Evolutionary conservation across 352 stramenopile species (phyloP), one percentile per base, ranked within the genome.

Genomic region (Thalassiosira livingstoniorum): DNA sequence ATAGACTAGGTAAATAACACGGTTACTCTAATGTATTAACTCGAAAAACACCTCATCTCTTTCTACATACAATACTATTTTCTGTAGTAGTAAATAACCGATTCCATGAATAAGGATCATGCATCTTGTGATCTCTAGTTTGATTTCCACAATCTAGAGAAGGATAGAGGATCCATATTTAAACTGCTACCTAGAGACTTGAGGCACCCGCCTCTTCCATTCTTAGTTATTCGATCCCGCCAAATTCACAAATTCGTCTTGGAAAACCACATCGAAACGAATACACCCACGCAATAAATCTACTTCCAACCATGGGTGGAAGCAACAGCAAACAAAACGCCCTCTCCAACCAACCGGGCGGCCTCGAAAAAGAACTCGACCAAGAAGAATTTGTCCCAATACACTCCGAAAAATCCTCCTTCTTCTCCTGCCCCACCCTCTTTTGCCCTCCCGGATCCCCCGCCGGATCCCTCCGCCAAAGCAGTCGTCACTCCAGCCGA

Each of bases 241-340:
- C 42, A 18, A 51, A 7, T 51, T 51, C 42, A 51, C 42, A 18
- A 18, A 18, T 18, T 51, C 18, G 42, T 51, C 42, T 51, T 7
- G 18, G 42, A 51, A 51, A 51, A 51, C 7, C 7, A 51, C 7
- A 51, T 18, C 18, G 7, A 51, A 18, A 7, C 18, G 42, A 18
- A 7, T 18, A 51, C 42, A 51, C 42, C 7, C 7, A 18, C 18
- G 18, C 7, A 51, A 18, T 18, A 51, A 51, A 18, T 18, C 35
- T 4, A 53, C 32, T 21, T 58, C 42, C 42, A 51, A 70, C 57
- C 23, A 60, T 74, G 65, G 65, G 65, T 45, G 65, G 47, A 21
- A 74, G 18, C 15, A 34, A 63, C 42, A 74, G 65, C 34, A 64
- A 65, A 42, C 65, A 74, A 72, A 72, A 61, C 25, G 18, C 65